These are phyloP conservation scores for Croton laevigatus DNA, from an alignment of 441 rosid genomes.

Conservation along the genomic window DNA sequence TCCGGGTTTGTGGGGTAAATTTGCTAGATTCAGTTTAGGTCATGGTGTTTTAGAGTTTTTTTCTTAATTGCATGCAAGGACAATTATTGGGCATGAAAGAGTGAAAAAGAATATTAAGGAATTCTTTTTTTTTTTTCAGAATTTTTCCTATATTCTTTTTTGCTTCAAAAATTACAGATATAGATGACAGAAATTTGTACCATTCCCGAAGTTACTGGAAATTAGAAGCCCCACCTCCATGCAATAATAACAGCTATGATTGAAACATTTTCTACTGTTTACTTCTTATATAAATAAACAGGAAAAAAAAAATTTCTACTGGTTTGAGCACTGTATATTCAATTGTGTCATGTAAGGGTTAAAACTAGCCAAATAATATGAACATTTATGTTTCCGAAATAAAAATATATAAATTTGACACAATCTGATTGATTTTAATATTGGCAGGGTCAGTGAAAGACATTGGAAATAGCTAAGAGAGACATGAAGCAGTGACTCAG, in stretches of 20 bases:
- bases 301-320: too few relatives aligned
- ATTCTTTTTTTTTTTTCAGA: background rate
- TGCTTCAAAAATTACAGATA: background rate
- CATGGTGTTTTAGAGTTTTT: too few relatives aligned
- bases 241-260: slow-evolving; percentile 13
- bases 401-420: too few relatives aligned
- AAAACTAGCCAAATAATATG: too few relatives aligned
- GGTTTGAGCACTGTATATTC: too few relatives aligned
- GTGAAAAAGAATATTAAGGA: background rate
- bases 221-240: slow-evolving; percentile 3
- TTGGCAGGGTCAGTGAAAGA: background rate
- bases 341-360: too few relatives aligned
- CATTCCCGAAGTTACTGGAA: slow-evolving; percentile 9
- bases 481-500: background rate
- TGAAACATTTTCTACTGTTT: slow-evolving; percentile 11
- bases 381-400: too few relatives aligned
- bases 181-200: slow-evolving; percentile 13
- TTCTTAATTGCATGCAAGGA: too few relatives aligned
- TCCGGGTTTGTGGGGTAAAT: too few relatives aligned
- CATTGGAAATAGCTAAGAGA: background rate
- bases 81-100: too few relatives aligned
- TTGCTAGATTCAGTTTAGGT: too few relatives aligned
- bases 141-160: background rate
- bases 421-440: too few relatives aligned
- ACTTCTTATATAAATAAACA: background rate